Evolutionary conservation across 495 filamentous ascomycete species (phyloP).

Genomic region (Penicillium bialowiezense): DNA sequence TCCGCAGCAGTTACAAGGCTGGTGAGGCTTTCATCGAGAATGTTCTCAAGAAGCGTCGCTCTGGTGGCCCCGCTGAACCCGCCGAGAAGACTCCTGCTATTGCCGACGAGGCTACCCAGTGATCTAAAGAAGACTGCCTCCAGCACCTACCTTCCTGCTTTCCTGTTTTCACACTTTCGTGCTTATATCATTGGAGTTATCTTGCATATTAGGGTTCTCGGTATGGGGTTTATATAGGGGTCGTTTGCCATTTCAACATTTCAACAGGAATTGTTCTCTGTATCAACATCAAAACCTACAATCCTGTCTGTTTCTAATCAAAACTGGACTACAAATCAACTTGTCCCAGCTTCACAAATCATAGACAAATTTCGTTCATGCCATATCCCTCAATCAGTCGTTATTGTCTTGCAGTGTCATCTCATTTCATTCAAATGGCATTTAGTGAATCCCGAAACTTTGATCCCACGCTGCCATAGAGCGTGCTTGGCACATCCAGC

Average conservation of each 20-base stretch:
- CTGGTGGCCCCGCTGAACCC: conserved; percentile 25
- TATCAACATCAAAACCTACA: conserved; percentile 15
- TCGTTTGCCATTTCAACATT: conserved; percentile 15
- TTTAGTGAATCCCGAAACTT: too few species aligned
- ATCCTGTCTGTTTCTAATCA: neutral
- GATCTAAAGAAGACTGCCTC: conserved; percentile 5
- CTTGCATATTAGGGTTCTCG: conserved; percentile 19
- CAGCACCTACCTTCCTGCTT: neutral
- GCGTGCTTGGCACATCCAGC: too few species aligned
- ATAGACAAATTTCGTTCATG: neutral
- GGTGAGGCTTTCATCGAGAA: conserved; percentile 99
- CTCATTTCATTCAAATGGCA: too few species aligned
- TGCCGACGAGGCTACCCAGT: conserved; percentile 30
- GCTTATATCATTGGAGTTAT: conserved; percentile 15
- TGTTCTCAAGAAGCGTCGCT: conserved; percentile 81
- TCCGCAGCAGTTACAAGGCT: conserved; percentile 93
- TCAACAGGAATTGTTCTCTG: conserved; percentile 12
- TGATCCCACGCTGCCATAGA: too few species aligned
- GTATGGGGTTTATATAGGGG: conserved; percentile 11
- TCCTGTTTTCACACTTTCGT: neutral
- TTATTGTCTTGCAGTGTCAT: too few species aligned
- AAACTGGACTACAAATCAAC: conserved; percentile 6
- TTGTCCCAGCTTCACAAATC: neutral
- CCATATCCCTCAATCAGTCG: neutral
- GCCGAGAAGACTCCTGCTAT: conserved; percentile 18